Conservation (phyloP, 1,284 basidiomycete genomes). For the Pyrrhoderma noxium region DNA sequence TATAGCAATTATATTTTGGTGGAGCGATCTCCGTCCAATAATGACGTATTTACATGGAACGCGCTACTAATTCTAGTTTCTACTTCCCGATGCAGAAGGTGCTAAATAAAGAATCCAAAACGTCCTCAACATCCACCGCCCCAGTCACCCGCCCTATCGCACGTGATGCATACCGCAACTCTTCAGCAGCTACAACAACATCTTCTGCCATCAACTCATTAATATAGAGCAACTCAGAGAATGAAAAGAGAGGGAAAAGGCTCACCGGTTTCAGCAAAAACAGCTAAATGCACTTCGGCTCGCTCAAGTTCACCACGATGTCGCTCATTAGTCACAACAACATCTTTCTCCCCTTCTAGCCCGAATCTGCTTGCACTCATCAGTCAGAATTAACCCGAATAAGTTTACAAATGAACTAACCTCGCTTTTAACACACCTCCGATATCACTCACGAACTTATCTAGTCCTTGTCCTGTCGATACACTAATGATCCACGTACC, state of each 20-base stretch:
- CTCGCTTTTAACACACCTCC: constrained; percentile 43
- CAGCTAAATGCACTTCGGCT: constrained; percentile 55
- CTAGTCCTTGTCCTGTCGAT: constrained; percentile 47
- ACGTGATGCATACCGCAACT: constrained; percentile 75
- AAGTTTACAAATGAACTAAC: no score
- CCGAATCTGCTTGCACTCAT: constrained; percentile 30
- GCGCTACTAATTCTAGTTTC: not conserved
- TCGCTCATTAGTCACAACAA: constrained; percentile 68
- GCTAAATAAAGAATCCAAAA: constrained; percentile 74
- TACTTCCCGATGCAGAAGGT: constrained; percentile 86
- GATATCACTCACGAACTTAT: constrained; percentile 52
- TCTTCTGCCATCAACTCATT: constrained; percentile 33
- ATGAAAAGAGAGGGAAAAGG: not conserved
- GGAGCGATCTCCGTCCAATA: not conserved
- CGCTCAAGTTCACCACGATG: constrained; percentile 71
- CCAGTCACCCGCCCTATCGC: constrained; percentile 79
- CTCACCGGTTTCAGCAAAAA: constrained; percentile 54
- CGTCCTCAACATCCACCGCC: constrained; percentile 65
- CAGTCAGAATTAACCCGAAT: no score
- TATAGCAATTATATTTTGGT: no score
- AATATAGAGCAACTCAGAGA: no score
- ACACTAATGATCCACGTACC: constrained; percentile 58
- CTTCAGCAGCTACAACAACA: constrained; percentile 76
- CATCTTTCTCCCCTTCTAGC: constrained; percentile 23
- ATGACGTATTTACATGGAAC: not conserved